Conservation (phyloP, 768 basidiomycete species). For the Vararia minispora region DNA sequence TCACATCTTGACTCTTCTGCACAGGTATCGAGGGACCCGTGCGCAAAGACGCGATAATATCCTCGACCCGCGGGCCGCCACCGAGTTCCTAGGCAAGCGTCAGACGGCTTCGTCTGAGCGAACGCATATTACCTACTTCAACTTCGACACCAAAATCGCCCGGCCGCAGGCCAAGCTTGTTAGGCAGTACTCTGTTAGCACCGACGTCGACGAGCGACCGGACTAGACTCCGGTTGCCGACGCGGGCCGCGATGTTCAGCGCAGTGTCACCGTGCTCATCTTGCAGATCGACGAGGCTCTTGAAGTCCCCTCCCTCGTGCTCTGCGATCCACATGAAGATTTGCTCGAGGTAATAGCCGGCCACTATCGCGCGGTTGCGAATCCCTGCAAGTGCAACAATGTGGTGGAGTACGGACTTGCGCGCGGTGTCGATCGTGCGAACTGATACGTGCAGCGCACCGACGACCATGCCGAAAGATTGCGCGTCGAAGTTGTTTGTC, state of each 20-base stretch:
- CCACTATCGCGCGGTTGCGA: constrained; percentile 73
- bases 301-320: constrained; percentile 64
- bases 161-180: constrained; percentile 88
- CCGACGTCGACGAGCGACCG: constrained; percentile 83
- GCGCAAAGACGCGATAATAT: constrained; percentile 64
- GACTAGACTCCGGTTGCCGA: constrained; percentile 84
- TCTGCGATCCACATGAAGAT: constrained; percentile 81
- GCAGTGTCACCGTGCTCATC: constrained; percentile 96
- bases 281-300: constrained; percentile 76
- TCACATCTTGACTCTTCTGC: constrained; percentile 83
- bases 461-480: constrained; percentile 62
- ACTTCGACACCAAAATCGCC: constrained; percentile 93
- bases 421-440: constrained; percentile 78
- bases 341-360: constrained; percentile 86
- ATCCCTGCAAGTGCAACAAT: constrained; percentile 85
- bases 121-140: constrained; percentile 42
- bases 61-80: constrained; percentile 63
- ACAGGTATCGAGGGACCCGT: constrained; percentile 66
- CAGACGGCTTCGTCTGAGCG: neutral
- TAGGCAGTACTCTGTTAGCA: constrained; percentile 79
- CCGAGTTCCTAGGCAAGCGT: constrained; percentile 44
- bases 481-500: constrained; percentile 72
- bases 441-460: constrained; percentile 59
- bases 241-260: constrained; percentile 87
- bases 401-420: constrained; percentile 85